phyloP scores from a whole-genome alignment of 129 eudicot genomes.

The Tagetes patula region DNA sequence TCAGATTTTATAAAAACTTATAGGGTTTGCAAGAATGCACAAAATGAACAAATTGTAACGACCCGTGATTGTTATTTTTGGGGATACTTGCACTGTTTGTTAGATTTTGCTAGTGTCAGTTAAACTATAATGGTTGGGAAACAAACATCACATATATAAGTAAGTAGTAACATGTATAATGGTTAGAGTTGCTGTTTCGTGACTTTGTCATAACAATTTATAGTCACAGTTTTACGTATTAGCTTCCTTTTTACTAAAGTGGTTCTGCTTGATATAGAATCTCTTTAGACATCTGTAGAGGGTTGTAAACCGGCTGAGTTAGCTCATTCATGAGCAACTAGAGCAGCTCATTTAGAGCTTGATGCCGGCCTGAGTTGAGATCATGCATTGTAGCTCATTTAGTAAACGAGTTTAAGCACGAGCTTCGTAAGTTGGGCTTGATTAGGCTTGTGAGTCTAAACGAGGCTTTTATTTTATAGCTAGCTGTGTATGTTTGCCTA shows the following conservation, averaged over 20 bases:
- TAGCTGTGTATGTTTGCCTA: no score
- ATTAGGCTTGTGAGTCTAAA: background rate
- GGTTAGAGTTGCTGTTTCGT: background rate
- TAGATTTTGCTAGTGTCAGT: background rate
- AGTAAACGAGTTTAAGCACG: background rate
- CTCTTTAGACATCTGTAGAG: background rate
- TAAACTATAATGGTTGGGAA: background rate
- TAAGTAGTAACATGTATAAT: background rate
- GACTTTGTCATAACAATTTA: background rate
- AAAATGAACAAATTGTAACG: background rate
- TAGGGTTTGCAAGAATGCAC: background rate
- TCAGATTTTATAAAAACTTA: background rate
- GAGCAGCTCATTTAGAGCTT: background rate
- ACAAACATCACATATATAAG: background rate
- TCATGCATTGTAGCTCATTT: background rate
- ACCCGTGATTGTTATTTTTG: background rate
- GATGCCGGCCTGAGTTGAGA: background rate
- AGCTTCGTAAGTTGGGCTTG: background rate
- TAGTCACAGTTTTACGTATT: background rate
- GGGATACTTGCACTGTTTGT: background rate
- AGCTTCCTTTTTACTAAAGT: background rate
- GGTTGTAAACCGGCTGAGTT: background rate
- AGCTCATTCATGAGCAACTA: background rate
- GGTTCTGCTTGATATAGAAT: background rate
- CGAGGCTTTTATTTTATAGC: no score